Evolutionary conservation across 805 yeast species (phyloP), one percentile per base, ranked within the genome.

Genomic region (Zygoascus flipseniorum): DNA sequence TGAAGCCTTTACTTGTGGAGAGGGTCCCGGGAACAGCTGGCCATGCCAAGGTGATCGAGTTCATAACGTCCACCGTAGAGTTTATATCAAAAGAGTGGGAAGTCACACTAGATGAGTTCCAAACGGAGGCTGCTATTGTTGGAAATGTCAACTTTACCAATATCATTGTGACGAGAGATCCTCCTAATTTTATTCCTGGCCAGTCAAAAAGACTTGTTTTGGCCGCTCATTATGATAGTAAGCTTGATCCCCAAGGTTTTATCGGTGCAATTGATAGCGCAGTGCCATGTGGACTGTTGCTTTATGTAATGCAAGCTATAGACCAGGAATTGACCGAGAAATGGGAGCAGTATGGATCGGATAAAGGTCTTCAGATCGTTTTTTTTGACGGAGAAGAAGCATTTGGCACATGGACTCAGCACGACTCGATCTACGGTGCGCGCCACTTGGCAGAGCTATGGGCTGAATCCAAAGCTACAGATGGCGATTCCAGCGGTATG

Each of bases 351-450:
- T 31, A 46, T 41, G 48, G 51, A 16, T 14, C 52, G 2, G 52
- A 48, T 20, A 35, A 46, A 9, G 81, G 81, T 0, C 46, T 79
- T 3, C 78, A 76, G 57, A 62, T 79, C 8, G 65, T 80, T 0
- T 80, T 80, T 58, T 78, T 79, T 51, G 85, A 80, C 57, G 85
- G 85, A 3, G 85, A 80, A 60, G 85, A 81, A 60, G 83, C 85
- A 0, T 55, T 79, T n/a, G 67, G 66, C 1, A 60, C 67, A n/a
- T 80, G 85, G 85, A 61, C 74, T 1, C 70, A 66, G 8, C 60
- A 66, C 0, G 85, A 80, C 56, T 79, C 83, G 1, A 67, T 79
- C 1, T 80, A 81, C 59, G 85, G 85, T 0, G 74, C 85, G 0
- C 70, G 74, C 16, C 77, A 76, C 53, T 62, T 79, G 31, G 82